Conservation (phyloP, 2,329 filamentous ascomycete genomes). For the Cyphellophora attinorum region DNA sequence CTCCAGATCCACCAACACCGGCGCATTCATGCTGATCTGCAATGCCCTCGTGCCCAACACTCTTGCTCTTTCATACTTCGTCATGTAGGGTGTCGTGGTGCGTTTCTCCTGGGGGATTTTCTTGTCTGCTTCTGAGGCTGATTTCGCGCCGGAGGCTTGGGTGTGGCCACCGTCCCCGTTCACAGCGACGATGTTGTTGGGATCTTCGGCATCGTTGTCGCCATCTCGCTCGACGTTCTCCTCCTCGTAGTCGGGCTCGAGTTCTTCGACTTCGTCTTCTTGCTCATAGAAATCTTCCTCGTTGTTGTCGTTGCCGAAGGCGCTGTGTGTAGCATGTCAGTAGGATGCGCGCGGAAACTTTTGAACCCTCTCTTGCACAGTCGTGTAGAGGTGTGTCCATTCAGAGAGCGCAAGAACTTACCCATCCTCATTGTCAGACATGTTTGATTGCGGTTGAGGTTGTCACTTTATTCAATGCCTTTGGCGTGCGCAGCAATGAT, state of each 20-base stretch:
- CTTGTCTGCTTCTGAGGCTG: slow-evolving; percentile 58
- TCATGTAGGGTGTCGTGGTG: slow-evolving; percentile 96
- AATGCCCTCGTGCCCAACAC: slow-evolving; percentile 87
- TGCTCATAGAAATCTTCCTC: slow-evolving; percentile 47
- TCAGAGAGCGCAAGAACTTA: no score
- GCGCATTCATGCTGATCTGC: slow-evolving; percentile 90
- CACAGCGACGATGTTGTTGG: slow-evolving; percentile 30
- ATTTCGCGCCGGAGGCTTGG: slow-evolving; percentile 37
- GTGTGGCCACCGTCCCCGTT: slow-evolving; percentile 42
- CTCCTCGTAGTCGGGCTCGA: slow-evolving; percentile 42
- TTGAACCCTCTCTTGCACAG: no score
- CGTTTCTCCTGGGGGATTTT: slow-evolving; percentile 83
- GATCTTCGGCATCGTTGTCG: slow-evolving; percentile 27
- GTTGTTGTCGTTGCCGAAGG: slow-evolving; percentile 15
- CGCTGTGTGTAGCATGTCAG: slow-evolving; percentile 7
- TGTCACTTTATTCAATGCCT: no score
- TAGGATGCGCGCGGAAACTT: no score
- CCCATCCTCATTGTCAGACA: no score
- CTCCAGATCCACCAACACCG: slow-evolving; percentile 90
- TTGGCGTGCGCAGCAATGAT: no score
- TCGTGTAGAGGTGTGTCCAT: no score
- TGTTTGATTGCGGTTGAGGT: no score
- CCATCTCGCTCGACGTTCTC: slow-evolving; percentile 43
- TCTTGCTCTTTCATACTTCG: slow-evolving; percentile 92
- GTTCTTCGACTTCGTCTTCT: slow-evolving; percentile 31